Conservation (phyloP, 192 early-diverging fungal species). For the Fimicolochytrium jonesii region DNA sequence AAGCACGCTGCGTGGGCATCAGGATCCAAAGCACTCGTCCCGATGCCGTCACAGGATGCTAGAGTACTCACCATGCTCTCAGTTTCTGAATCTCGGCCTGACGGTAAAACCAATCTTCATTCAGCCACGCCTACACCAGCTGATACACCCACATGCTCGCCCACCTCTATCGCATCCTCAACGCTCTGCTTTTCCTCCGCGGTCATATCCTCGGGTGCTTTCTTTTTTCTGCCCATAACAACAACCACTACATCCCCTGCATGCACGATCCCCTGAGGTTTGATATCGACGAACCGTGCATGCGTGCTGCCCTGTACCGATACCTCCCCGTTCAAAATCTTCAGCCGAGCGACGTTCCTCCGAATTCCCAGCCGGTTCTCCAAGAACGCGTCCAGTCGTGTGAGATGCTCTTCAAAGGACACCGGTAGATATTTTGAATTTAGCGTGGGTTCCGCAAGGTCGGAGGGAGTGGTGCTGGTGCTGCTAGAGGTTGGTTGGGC, state of each 20-base stretch:
- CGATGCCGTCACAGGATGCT: no score
- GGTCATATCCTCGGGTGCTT: background rate
- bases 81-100: constrained; percentile 8
- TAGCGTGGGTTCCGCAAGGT: background rate
- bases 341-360: constrained; percentile 31
- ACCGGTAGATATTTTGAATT: background rate
- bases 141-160: no score
- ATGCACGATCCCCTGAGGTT: constrained; percentile 25
- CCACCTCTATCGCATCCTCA: no score
- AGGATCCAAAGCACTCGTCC: no score
- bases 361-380: constrained; percentile 11
- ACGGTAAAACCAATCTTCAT: no score
- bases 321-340: constrained; percentile 38
- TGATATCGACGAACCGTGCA: constrained; percentile 28
- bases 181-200: background rate
- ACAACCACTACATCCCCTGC: constrained; percentile 40
- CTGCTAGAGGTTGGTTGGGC: background rate
- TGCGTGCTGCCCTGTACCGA: constrained; percentile 24
- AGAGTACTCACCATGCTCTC: background rate
- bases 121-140: no score
- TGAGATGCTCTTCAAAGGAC: constrained; percentile 22
- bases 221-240: no score
- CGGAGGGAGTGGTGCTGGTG: no score
- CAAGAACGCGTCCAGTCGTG: constrained; percentile 31
- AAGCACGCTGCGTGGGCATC: constrained; percentile 27